Evolutionary conservation across 805 yeast genomes (phyloP).

Genomic region (Candida manassasensis): DNA sequence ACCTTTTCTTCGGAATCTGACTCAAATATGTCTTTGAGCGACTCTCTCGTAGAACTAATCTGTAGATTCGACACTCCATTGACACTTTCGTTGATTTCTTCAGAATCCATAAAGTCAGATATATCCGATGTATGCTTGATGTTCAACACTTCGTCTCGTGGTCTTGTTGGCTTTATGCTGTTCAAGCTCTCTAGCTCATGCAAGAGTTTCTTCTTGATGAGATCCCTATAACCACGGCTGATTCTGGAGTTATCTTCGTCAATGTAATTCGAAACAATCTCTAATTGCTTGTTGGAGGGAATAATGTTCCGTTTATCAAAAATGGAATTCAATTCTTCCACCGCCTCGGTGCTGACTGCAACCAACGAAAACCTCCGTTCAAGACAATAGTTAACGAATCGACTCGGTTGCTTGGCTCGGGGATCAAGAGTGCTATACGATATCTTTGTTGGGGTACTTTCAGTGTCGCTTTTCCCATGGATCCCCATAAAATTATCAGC

Average conservation of each 20-base stretch:
- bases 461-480: not conserved
- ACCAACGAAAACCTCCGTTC: constrained; percentile 6
- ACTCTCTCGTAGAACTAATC: constrained; percentile 1
- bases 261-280: constrained; percentile 5
- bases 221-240: not conserved
- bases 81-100: constrained; percentile 14
- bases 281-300: constrained; percentile 3
- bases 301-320: constrained; percentile 7
- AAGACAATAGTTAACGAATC: constrained; percentile 8
- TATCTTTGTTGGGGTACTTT: not conserved
- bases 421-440: constrained; percentile 11
- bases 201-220: not conserved
- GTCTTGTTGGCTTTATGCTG: constrained; percentile 7
- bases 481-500: constrained; percentile 1
- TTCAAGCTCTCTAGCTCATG: not conserved
- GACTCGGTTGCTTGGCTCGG: constrained; percentile 1
- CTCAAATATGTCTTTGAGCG: not conserved
- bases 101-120: constrained; percentile 10
- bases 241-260: constrained; percentile 5
- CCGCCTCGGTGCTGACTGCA: constrained; percentile 1
- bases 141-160: constrained; percentile 13
- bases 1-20: no score
- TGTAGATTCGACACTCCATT: constrained; percentile 10
- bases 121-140: constrained; percentile 10
- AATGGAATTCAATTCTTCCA: constrained; percentile 8